A percentile compares a stretch with the other conserved stretches of the same genome.
Evolutionary conservation across 768 basidiomycete genomes (phyloP).

Genomic region (Hygrocybe coccinea): DNA sequence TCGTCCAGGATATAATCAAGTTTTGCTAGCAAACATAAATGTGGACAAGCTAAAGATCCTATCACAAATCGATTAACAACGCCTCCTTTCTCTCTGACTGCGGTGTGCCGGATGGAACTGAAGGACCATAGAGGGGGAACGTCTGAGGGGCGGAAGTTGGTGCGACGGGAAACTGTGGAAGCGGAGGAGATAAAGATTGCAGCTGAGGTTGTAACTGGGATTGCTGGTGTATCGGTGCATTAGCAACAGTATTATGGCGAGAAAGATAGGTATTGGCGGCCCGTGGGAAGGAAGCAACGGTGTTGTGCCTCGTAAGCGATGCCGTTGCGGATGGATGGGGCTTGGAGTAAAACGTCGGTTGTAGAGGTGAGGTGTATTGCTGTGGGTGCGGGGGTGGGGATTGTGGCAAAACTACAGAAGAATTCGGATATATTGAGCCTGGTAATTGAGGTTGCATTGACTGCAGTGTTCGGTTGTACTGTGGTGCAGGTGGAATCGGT

Average conservation of each 20-base stretch:
- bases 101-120: slow-evolving; percentile 43
- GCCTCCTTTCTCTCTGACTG: slow-evolving; percentile 64
- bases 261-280: slow-evolving; percentile 11
- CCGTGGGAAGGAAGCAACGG: slow-evolving; percentile 7
- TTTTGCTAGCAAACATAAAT: no score
- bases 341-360: slow-evolving; percentile 18
- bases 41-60: not conserved
- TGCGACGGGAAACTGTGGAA: slow-evolving; percentile 62
- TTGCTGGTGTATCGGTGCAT: slow-evolving; percentile 16
- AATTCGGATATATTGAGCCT: slow-evolving; percentile 16
- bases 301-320: slow-evolving; percentile 8
- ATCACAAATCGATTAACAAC: slow-evolving; percentile 49
- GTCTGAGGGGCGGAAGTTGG: slow-evolving; percentile 57
- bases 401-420: slow-evolving; percentile 20
- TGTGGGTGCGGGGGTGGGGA: slow-evolving; percentile 23
- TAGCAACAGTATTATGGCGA: slow-evolving; percentile 27
- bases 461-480: slow-evolving; percentile 13
- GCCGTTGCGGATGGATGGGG: slow-evolving; percentile 5
- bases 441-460: slow-evolving; percentile 24
- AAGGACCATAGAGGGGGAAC: slow-evolving; percentile 46
- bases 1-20: no score
- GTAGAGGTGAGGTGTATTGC: slow-evolving; percentile 18
- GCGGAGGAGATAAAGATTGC: slow-evolving; percentile 23
- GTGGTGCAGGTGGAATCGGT: slow-evolving; percentile 15
- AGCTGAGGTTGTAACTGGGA: slow-evolving; percentile 18